Percentiles rank a stretch among this genome's conserved stretches.
Evolutionary conservation across 345 rosid species (phyloP).

Genomic region (Hirschfeldia incana): DNA sequence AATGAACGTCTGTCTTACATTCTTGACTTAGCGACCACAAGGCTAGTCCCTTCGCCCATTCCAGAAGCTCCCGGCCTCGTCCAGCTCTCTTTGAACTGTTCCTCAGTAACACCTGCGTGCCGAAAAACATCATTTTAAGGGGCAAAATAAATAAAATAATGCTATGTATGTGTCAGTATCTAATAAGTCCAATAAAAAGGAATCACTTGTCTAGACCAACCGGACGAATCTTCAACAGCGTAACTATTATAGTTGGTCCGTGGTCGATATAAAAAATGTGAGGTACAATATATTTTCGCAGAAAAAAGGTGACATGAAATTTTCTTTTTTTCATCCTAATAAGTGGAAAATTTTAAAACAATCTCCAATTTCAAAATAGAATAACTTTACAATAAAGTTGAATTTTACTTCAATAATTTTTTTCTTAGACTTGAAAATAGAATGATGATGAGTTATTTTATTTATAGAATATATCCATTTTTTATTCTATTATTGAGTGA

Average conservation of each 20-base stretch:
- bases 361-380: no score
- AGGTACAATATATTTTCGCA: no score
- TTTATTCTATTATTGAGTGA: no score
- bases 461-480: no score
- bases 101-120: conserved; percentile 83
- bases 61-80: conserved; percentile 59
- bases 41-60: conserved; percentile 49
- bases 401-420: no score
- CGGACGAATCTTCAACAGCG: neutral
- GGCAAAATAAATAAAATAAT: neutral
- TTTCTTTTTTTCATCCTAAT: no score
- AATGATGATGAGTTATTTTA: no score
- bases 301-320: no score
- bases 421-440: no score
- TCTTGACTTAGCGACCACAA: conserved; percentile 76
- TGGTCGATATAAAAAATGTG: no score
- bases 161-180: neutral
- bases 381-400: no score
- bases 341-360: no score
- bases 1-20: conserved; percentile 46
- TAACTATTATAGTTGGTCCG: neutral
- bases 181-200: neutral
- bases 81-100: conserved; percentile 94
- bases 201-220: neutral
- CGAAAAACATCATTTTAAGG: neutral